These are phyloP conservation scores for Amanita inopinata DNA, from an alignment of 768 basidiomycete species.

Conservation along the genomic window DNA sequence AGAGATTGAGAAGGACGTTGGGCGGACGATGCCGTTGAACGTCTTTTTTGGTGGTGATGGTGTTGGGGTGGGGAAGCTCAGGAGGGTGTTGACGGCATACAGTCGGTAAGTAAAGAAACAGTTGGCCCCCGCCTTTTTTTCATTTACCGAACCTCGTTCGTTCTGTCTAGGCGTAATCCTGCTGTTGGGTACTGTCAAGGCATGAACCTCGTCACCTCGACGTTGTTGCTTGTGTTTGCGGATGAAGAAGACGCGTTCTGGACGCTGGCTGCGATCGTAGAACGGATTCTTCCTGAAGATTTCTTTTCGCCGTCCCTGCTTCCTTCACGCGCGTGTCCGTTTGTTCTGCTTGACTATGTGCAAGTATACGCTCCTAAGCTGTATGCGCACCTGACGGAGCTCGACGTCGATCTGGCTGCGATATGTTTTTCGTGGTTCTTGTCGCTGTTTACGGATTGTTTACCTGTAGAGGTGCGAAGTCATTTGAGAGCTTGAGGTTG, in stretches of 20 bases:
- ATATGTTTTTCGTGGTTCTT: constrained; percentile 99
- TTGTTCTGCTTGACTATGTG: constrained; percentile 84
- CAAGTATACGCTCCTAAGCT: constrained; percentile 69
- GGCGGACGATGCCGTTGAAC: constrained; percentile 86
- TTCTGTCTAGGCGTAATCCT: constrained; percentile 65
- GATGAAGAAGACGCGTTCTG: constrained; percentile 98
- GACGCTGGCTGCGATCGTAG: constrained; percentile 84
- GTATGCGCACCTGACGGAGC: constrained; percentile 60
- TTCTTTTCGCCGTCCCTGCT: constrained; percentile 92
- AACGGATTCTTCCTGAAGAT: constrained; percentile 79
- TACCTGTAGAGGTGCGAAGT: constrained; percentile 76
- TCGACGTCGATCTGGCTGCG: constrained; percentile 85
- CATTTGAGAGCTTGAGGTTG: too few relatives aligned
- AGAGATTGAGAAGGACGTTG: constrained; percentile 97
- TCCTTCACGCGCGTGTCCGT: constrained; percentile 88
- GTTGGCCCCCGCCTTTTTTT: too few relatives aligned
- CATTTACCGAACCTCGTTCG: too few relatives aligned
- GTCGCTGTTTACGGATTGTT: constrained; percentile 89
- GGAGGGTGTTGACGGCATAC: constrained; percentile 85
- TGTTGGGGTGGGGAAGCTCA: constrained; percentile 83
- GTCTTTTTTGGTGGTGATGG: constrained; percentile 98
- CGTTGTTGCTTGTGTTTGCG: constrained; percentile 83
- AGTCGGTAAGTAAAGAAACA: constrained; percentile 89
- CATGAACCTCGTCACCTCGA: constrained; percentile 94
- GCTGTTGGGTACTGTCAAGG: constrained; percentile 91